Evolutionary conservation across 73 alveolate genomes (phyloP), one percentile per base, ranked within the genome.

Genomic region (Symbiodinium pilosum): DNA sequence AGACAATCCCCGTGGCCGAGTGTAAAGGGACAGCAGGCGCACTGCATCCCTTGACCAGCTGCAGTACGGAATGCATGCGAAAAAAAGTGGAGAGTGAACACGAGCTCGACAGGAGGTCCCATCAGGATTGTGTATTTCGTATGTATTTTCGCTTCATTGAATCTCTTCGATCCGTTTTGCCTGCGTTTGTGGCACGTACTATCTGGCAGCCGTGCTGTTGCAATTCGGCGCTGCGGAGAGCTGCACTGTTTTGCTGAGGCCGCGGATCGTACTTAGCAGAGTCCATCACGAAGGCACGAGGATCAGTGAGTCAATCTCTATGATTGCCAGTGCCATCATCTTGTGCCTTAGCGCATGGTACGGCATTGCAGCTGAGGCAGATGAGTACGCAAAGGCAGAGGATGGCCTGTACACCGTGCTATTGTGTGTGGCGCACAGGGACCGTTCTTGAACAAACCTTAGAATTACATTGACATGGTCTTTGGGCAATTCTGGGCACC

Each of bases 371-470:
- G 34, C 32, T 54, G n/a, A 81, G 96, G 98, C 98, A 8, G 98
- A 92, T 34, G 98, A 92, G 68, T 92, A 92, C 32, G 38, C 98
- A 41, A 75, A 77, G 87, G 92, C 73, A 51, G 98, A 92, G 39
- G 98, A 77, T 71, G 98, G 98, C 39, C 84, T 75, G 20, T 92
- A 75, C 92, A 92, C 98, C 32, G 98, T 92, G 32, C 98, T 92
- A 7, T 68, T 92, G 16, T 92, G 98, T 64, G 81, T n/a, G 81
- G 39, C 24, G 41, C 77, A 21, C 28, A 20, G 87, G 77, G 26
- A 43, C 43, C 21, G 24, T 28, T 40, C 7, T 39, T 24, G 20
- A 24, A 42, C 87, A 40, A 16, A 26, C 52, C 21, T 14, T 36
- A 36, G 7, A 28, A 28, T 73, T n/a, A n/a, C n/a, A n/a, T n/a